Base-by-base conservation (phyloP, 768 basidiomycete species). In the Plicaturopsis crispa region DNA sequence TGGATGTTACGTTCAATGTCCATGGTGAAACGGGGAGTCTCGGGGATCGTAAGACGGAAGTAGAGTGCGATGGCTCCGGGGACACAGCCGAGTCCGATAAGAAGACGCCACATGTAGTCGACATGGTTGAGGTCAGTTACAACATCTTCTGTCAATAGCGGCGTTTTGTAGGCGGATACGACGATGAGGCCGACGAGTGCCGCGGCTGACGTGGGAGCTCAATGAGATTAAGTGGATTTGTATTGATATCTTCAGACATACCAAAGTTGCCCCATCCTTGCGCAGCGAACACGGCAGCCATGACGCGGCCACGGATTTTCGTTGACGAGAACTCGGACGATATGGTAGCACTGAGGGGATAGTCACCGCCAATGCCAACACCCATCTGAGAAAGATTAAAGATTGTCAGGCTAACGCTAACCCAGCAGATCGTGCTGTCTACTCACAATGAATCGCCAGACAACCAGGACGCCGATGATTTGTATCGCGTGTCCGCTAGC, bases 21-120 rank as follows among this genome's bases (percentile, higher is more conserved):
- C 84, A 92, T 91, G 42, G 90, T 94, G 59, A 72, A 75, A 47
- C 90, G 86, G 19, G 90, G 90, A 1, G 89, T 92, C 57, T 92
- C 89, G 3, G 90, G 87, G 51, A 93, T 91, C 18, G 89, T 91
- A 23, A 92, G 72, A 55, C 90, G 86, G 82, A 87, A 92, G 67
- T 90, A 92, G 36, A 92, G 76, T 14, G 87, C 89, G 40, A 90
- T 53, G 30, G 68, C 70, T 39, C 77, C 90, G 23, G 90, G 91
- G 35, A 94, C 66, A 40, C 81, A 84, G 32, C 90, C 90, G 24
- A 92, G 67, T 51, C 90, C 90, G 56, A 94, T 89, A 52, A 93
- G 71, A 35, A 92, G 62, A 50, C 90, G 82, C 90, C 90, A 92
- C 54, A 77, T 72, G 53, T 67, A 73, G 60, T 94, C 90, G 41